Base-by-base conservation (phyloP, 2,329 filamentous ascomycete genomes). In the Aspergillus unguis region DNA sequence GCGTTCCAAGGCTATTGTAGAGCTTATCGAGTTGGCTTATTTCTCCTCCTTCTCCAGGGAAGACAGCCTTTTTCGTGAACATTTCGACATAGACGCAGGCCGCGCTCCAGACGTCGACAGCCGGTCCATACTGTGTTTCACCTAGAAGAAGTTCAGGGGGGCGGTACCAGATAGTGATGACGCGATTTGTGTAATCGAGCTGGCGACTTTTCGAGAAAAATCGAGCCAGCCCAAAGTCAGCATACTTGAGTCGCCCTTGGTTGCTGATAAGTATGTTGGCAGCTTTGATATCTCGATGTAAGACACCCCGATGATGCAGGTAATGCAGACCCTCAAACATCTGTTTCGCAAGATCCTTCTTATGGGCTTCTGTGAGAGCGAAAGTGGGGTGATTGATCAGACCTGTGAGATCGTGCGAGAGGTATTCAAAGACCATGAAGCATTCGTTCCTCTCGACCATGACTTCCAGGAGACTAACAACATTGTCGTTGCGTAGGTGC, bases 381-480 rank as follows among this genome's bases (percentile, higher is more conserved):
- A 96, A 99, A 0, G 87, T 87, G 0, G 94, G 94, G 65, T 99
- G 94, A 64, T 97, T 97, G 55, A 99, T 83, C 31, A 99, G 78
- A 10, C 94, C 94, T 2, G 94, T 99, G 55, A 99, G 77, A 70
- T 99, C 94, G 69, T 99, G 94, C 1, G 94, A 92, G 31, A 97
- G 80, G 67, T 99, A 99, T 70, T 99, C 94, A 60, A 99, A 99
- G 3, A 99, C 94, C 94, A 99, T 99, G 73, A 95, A 99, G 71
- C 94, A 99, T 72, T 97, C 92, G 62, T 97, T 97, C 67, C 87
- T 89, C 74, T 99, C 94, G 2, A 99, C 94, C 94, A 99, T 99
- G 60, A 99, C 97, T 71, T 99, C 94, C 66, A 96, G 87, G 43
- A 99, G 77, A 57, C 83, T 85, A 52, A 99, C 78, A 50, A 97